Evolutionary conservation across 164 flowering plant species (phyloP).

Genomic region (Santalum album): DNA sequence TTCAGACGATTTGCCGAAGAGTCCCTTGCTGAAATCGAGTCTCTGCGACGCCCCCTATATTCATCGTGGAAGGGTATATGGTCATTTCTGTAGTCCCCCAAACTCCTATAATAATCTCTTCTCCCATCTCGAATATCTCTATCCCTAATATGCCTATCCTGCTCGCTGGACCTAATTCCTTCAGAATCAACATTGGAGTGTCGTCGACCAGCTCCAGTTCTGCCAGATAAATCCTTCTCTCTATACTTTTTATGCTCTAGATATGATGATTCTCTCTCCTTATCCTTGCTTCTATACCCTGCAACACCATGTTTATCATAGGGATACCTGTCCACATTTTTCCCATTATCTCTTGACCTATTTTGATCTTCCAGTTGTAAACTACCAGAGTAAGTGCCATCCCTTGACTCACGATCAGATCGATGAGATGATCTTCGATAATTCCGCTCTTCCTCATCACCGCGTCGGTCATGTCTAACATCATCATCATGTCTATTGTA

Average conservation of each 20-base stretch:
- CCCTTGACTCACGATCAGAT: constrained; percentile 42
- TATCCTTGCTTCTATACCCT: constrained; percentile 39
- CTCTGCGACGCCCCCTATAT: constrained; percentile 23
- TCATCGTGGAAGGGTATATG: constrained; percentile 24
- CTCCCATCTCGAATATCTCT: constrained; percentile 37
- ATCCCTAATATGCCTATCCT: constrained; percentile 26
- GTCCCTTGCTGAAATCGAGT: constrained; percentile 27
- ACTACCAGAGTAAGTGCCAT: constrained; percentile 24
- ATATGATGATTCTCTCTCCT: constrained; percentile 27
- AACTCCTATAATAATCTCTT: constrained; percentile 31
- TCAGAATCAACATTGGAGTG: constrained; percentile 18
- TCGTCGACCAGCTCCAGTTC: constrained; percentile 31
- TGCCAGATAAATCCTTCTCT: constrained; percentile 29
- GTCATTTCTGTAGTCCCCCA: constrained; percentile 34
- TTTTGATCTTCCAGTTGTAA: constrained; percentile 30
- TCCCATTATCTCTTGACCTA: constrained; percentile 37
- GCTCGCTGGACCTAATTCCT: constrained; percentile 24
- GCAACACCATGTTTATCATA: constrained; percentile 42
- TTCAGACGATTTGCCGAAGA: too few species aligned
- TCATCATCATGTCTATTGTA: constrained; percentile 49
- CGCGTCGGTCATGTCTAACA: constrained; percentile 30
- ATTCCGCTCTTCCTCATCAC: constrained; percentile 40
- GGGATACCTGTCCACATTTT: constrained; percentile 33
- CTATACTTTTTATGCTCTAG: constrained; percentile 24
- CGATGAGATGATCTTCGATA: constrained; percentile 33